A percentile compares a stretch with the other conserved stretches of the same genome.
Conservation (phyloP, 352 stramenopile species). For the Phytophthora crassamura region DNA sequence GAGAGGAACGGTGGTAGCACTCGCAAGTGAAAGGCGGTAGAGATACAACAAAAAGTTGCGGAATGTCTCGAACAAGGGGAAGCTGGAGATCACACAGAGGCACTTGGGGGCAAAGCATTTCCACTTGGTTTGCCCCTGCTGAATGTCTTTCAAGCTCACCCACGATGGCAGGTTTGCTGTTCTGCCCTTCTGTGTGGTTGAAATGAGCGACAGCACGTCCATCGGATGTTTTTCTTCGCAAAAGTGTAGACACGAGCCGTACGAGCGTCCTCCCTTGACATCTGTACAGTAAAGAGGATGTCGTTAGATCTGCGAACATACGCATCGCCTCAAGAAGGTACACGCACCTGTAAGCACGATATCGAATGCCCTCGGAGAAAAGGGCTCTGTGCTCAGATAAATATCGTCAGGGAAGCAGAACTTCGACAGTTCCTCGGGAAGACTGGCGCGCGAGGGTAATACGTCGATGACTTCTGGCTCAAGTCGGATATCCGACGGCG, state of each 20-base stretch:
- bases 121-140: constrained; percentile 60
- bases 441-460: constrained; percentile 43
- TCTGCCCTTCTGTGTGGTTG: constrained; percentile 44
- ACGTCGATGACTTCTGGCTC: constrained; percentile 64
- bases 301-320: too few species aligned
- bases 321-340: neutral
- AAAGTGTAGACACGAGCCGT: constrained; percentile 73
- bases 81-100: constrained; percentile 65
- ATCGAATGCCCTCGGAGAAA: constrained; percentile 60
- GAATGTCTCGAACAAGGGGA: constrained; percentile 66
- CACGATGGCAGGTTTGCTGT: constrained; percentile 61
- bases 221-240: constrained; percentile 67
- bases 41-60: constrained; percentile 51
- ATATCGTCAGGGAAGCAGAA: constrained; percentile 77
- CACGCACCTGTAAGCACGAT: constrained; percentile 71
- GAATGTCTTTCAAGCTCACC: constrained; percentile 75
- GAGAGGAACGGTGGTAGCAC: constrained; percentile 28
- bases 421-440: constrained; percentile 75
- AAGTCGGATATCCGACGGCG: constrained; percentile 53
- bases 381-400: constrained; percentile 48
- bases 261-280: constrained; percentile 61
- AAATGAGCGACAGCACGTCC: constrained; percentile 69
- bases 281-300: constrained; percentile 29
- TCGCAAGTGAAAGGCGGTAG: constrained; percentile 54
- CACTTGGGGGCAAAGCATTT: constrained; percentile 72